Conservation (phyloP, 2,329 filamentous ascomycete genomes). For the Dactylellina parvicollis region DNA sequence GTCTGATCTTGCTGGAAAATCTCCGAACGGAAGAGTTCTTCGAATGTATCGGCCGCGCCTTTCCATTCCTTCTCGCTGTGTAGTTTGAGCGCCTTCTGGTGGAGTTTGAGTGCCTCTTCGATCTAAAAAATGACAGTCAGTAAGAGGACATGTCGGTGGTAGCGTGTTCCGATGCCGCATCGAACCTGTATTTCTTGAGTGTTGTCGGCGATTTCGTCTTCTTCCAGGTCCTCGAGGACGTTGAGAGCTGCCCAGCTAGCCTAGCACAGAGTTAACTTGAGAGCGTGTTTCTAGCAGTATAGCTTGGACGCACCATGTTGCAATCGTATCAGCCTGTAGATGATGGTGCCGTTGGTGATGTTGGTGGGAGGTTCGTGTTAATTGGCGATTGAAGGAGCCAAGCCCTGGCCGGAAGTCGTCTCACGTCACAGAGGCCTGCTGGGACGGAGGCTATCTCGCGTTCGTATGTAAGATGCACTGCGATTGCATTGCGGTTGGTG, state of each 20-base stretch:
- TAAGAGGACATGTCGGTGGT: constrained; percentile 41
- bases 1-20: constrained; percentile 79
- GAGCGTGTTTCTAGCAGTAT: background rate
- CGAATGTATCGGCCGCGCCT: constrained; percentile 82
- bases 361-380: background rate
- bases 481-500: no score
- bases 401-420: no score
- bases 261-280: constrained; percentile 53
- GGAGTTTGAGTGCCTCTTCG: constrained; percentile 94
- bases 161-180: background rate
- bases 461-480: no score
- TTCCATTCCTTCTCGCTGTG: constrained; percentile 83
- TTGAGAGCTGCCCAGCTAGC: constrained; percentile 86
- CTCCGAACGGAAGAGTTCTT: constrained; percentile 85
- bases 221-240: constrained; percentile 88
- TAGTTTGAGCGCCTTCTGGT: constrained; percentile 87
- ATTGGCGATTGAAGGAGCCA: no score
- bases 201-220: constrained; percentile 91
- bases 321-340: background rate
- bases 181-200: constrained; percentile 86
- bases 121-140: constrained; percentile 66
- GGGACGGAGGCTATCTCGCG: no score
- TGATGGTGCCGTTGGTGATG: background rate
- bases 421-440: no score
- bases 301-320: constrained; percentile 11